Evolutionary conservation across 495 filamentous ascomycete species (phyloP).

Genomic region (Talaromyces ruber): DNA sequence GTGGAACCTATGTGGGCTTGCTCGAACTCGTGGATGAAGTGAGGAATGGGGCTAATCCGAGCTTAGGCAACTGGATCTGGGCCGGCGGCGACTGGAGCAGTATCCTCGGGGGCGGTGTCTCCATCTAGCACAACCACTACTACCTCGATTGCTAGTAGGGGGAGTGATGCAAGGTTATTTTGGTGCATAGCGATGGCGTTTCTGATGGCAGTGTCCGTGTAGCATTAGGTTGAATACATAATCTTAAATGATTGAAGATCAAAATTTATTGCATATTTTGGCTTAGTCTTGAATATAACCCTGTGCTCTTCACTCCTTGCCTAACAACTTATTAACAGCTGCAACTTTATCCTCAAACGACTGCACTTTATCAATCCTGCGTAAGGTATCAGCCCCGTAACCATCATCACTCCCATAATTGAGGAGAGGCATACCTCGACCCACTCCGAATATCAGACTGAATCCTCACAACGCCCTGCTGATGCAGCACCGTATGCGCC

Average conservation of each 20-base stretch:
- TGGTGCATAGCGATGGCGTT: conserved; percentile 1
- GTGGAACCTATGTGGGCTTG: conserved; percentile 27
- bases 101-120: conserved; percentile 31
- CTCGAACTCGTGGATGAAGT: conserved; percentile 28
- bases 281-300: background rate
- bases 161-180: background rate
- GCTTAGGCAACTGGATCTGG: conserved; percentile 40
- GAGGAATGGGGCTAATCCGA: conserved; percentile 25
- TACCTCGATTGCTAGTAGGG: background rate
- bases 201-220: background rate
- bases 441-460: conserved; percentile 87
- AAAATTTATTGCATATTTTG: background rate
- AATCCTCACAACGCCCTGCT: conserved; percentile 70
- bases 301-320: conserved; percentile 20
- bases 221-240: background rate
- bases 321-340: conserved; percentile 51
- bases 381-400: background rate
- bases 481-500: conserved; percentile 76
- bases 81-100: conserved; percentile 37
- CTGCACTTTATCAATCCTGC: conserved; percentile 62
- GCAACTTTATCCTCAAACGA: conserved; percentile 57
- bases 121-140: conserved; percentile 12
- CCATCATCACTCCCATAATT: background rate
- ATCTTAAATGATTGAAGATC: background rate
- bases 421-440: conserved; percentile 50